Percentiles rank a stretch among this genome's conserved stretches.
Evolutionary conservation across 1,284 basidiomycete genomes (phyloP).

Genomic region (Spongispora temasekensis): DNA sequence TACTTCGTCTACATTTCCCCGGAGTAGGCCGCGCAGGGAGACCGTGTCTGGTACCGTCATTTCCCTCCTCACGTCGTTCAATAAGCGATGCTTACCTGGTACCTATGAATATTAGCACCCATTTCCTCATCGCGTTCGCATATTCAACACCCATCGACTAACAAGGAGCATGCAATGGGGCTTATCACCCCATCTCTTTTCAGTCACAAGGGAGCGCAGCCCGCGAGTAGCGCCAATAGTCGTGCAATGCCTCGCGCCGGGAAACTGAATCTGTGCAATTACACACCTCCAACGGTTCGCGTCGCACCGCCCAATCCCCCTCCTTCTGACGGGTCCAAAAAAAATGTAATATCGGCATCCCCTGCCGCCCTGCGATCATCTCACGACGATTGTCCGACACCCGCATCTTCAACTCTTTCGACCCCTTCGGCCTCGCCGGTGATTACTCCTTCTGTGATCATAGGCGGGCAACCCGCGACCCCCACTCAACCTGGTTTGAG

Average conservation of each 20-base stretch:
- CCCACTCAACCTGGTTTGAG: background rate
- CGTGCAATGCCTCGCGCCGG: slow-evolving; percentile 11
- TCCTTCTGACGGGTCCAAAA: background rate
- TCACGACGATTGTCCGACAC: slow-evolving; percentile 24
- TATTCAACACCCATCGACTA: slow-evolving; percentile 1
- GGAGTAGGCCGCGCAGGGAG: slow-evolving; percentile 18
- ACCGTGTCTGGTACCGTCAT: slow-evolving; percentile 21
- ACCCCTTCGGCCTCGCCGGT: slow-evolving; percentile 27
- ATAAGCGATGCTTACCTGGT: slow-evolving; percentile 8
- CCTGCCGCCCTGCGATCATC: background rate
- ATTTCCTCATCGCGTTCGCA: background rate
- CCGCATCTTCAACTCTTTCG: slow-evolving; percentile 30
- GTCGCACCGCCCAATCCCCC: slow-evolving; percentile 4
- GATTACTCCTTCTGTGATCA: slow-evolving; percentile 26
- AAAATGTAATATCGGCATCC: background rate
- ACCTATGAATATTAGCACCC: slow-evolving; percentile 9
- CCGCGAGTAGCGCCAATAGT: background rate
- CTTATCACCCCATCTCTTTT: slow-evolving; percentile 5
- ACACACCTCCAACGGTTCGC: slow-evolving; percentile 21
- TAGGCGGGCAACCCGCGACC: slow-evolving; percentile 28
- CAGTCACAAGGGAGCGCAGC: too few relatives aligned
- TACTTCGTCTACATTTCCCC: background rate
- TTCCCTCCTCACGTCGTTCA: background rate
- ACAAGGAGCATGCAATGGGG: slow-evolving; percentile 16
- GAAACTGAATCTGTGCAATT: slow-evolving; percentile 28